Evolutionary conservation across 495 filamentous ascomycete genomes (phyloP).

Genomic region (Durotheca rogersii): DNA sequence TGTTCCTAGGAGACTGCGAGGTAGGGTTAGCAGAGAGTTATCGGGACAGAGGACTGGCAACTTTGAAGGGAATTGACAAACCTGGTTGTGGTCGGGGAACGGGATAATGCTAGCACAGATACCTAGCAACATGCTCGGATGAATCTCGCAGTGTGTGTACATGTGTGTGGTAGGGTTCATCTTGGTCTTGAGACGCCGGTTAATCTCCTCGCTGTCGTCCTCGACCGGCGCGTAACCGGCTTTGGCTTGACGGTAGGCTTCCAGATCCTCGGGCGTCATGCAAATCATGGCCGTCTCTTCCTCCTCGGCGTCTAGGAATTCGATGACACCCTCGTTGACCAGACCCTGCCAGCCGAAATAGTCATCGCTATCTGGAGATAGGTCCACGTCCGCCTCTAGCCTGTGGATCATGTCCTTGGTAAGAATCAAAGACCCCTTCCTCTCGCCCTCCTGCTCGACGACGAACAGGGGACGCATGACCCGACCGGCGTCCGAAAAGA

Average conservation of each 20-base stretch:
- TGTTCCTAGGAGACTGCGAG: conserved; percentile 85
- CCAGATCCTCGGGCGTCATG: conserved; percentile 95
- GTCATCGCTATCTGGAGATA: conserved; percentile 58
- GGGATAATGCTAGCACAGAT: conserved; percentile 99
- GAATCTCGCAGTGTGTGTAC: conserved; percentile 98
- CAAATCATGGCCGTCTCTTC: conserved; percentile 98
- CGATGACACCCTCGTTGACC: conserved; percentile 76
- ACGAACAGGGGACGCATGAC: conserved; percentile 92
- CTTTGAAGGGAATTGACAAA: conserved; percentile 31
- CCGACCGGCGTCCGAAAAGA: conserved; percentile 94
- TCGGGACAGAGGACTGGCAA: not conserved
- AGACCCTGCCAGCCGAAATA: conserved; percentile 87
- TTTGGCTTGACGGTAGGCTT: conserved; percentile 57
- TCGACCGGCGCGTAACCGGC: conserved; percentile 54
- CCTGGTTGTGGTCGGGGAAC: conserved; percentile 98
- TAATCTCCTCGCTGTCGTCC: conserved; percentile 44
- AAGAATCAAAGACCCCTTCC: conserved; percentile 74
- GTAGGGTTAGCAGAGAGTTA: conserved; percentile 1
- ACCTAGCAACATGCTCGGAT: conserved; percentile 97
- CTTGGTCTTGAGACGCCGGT: conserved; percentile 81
- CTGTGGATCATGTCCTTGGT: conserved; percentile 80
- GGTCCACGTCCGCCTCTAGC: conserved; percentile 53
- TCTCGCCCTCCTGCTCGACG: conserved; percentile 68
- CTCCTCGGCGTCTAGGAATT: conserved; percentile 96
- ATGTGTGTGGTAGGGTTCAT: conserved; percentile 79